These are phyloP conservation scores for Teratosphaeria viscida DNA, from an alignment of 2,329 filamentous ascomycete species.

Conservation along the genomic window DNA sequence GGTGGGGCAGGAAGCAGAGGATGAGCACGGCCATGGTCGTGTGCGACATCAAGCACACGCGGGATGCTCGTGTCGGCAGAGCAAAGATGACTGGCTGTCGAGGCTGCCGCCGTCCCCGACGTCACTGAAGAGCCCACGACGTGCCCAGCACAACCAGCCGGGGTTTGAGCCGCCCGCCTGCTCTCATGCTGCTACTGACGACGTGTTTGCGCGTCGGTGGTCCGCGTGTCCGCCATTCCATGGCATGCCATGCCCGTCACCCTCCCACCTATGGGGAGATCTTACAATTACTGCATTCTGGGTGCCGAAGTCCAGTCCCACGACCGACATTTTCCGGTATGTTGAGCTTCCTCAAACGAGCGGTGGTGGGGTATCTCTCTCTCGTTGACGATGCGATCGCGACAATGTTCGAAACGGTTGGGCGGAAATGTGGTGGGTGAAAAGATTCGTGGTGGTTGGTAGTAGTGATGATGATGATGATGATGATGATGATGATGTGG, in stretches of 20 bases:
- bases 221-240: neutral
- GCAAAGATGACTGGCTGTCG: neutral
- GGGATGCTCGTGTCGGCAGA: neutral
- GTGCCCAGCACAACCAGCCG: neutral
- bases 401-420: neutral
- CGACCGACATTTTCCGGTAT: conserved; percentile 7
- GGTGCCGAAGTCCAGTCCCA: conserved; percentile 72
- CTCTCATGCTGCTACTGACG: neutral
- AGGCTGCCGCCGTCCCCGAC: neutral
- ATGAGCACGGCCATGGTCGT: neutral
- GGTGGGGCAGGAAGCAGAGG: neutral
- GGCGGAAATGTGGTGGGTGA: neutral
- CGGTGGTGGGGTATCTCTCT: neutral
- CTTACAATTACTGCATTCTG: conserved; percentile 86
- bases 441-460: neutral
- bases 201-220: neutral
- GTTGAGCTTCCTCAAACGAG: neutral
- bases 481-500: neutral
- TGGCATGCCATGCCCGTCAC: neutral
- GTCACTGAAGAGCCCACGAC: neutral
- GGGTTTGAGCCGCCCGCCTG: neutral
- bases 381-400: neutral
- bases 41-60: neutral
- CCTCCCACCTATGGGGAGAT: conserved; percentile 14
- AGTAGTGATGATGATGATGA: neutral